Base-by-base conservation (phyloP, 2,329 filamentous ascomycete species). In the Aspergillus caelatus region DNA sequence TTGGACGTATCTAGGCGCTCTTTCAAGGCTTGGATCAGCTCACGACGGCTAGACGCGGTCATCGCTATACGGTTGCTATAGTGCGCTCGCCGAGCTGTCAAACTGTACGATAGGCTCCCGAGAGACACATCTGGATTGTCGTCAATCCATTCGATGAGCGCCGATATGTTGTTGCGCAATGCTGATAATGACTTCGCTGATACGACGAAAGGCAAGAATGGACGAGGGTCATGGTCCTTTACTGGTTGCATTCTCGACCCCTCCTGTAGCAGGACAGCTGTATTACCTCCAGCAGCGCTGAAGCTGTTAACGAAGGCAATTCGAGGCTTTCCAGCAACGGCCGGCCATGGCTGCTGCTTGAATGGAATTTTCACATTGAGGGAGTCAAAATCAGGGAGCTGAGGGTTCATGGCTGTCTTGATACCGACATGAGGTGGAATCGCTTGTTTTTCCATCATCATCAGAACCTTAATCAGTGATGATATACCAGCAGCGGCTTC, bases 101-200 rank as follows among this genome's bases (percentile, higher is more conserved):
- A 86, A 1, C 86, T 89, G 76, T 91, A 91, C 0, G 88, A 84
- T 1, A 91, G 77, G 62, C 86, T 79, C 0, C 83, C 79, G 2
- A 90, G 71, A 0, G 83, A 82, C 0, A 73, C 57, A 1, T 83
- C 82, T 4, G 63, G 66, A 4, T 68, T 60, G 21, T 50, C 14
- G n/a, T 65, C 52, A 21, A 65, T 23, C 76, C 82, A 86, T 1
- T 71, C 68, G 16, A 87, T 77, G 4, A 89, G 79, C 11, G 78
- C 78, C 71, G 86, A 79, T 0, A 86, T 80, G 67, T 90, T 90
- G 58, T 80, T 80, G 60, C 75, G 70, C 12, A 85, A 23, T 19
- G 43, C 43, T 23, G 43, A 46, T 5, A 46, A 46, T 23, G 43
- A 46, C 43, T 46, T 46, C 19, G 43, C 43, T 46, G 43, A 46